Evolutionary conservation across 306 rosid species (phyloP).

Genomic region (Pterocarpus santalinus): DNA sequence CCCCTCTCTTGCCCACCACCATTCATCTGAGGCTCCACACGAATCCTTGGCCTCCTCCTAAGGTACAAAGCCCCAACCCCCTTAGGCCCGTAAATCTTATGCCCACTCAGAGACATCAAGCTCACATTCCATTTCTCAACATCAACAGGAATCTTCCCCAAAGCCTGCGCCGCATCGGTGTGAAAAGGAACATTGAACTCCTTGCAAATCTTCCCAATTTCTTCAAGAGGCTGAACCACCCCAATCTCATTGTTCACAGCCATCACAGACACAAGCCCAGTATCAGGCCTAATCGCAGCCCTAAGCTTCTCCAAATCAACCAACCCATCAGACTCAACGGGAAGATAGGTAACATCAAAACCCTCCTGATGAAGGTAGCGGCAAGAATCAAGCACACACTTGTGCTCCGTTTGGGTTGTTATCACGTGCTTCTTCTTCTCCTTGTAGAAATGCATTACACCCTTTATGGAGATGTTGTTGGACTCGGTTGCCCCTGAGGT

Average conservation of each 20-base stretch:
- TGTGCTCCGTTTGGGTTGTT: slow-evolving; percentile 96
- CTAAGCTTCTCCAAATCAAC: slow-evolving; percentile 73
- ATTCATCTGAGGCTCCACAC: slow-evolving; percentile 98
- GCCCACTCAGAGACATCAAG: slow-evolving; percentile 91
- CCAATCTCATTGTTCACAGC: slow-evolving; percentile 97
- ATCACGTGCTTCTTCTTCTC: slow-evolving; percentile 87
- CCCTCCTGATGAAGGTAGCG: slow-evolving; percentile 97
- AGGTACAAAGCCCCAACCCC: slow-evolving; percentile 89
- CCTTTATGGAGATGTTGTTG: slow-evolving; percentile 83
- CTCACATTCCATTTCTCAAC: slow-evolving; percentile 97
- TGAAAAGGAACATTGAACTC: slow-evolving; percentile 84
- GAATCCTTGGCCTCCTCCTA: slow-evolving; percentile 89
- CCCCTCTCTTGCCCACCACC: slow-evolving; percentile 99
- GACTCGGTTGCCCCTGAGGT: slow-evolving; percentile 96
- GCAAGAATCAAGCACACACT: slow-evolving; percentile 95
- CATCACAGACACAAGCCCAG: slow-evolving; percentile 88
- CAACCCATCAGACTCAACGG: slow-evolving; percentile 77
- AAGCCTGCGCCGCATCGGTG: slow-evolving; percentile 95
- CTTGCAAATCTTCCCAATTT: slow-evolving; percentile 83
- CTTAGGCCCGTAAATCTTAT: slow-evolving; percentile 87
- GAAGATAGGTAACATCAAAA: slow-evolving; percentile 79
- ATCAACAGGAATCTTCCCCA: slow-evolving; percentile 87
- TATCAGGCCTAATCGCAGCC: slow-evolving; percentile 77
- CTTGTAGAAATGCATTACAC: slow-evolving; percentile 82
- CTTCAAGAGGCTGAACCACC: slow-evolving; percentile 88